Evolutionary conservation across 495 filamentous ascomycete genomes (phyloP).

Genomic region (Aspergillus ellipticus): DNA sequence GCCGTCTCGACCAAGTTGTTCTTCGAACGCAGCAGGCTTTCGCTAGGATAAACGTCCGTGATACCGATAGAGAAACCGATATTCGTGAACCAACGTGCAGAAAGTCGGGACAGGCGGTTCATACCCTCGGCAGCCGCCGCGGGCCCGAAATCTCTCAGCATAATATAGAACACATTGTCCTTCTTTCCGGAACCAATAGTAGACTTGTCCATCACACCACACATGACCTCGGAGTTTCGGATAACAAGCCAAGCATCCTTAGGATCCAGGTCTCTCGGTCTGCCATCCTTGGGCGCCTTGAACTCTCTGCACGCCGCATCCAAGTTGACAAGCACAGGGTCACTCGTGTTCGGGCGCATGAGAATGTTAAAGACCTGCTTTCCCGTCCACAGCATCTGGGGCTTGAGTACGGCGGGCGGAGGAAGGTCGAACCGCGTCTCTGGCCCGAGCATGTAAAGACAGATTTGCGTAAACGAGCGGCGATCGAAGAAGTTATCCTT

Average conservation of each 20-base stretch:
- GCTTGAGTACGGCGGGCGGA: conserved; percentile 78
- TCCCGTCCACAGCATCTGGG: conserved; percentile 88
- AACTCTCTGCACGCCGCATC: conserved; percentile 88
- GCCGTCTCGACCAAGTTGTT: conserved; percentile 70
- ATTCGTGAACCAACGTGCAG: conserved; percentile 81
- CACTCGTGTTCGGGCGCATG: conserved; percentile 83
- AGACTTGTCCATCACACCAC: conserved; percentile 95
- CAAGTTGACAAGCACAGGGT: conserved; percentile 79
- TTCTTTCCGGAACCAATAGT: conserved; percentile 96
- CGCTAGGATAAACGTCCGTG: conserved; percentile 82
- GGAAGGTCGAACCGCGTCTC: conserved; percentile 79
- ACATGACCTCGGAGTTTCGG: conserved; percentile 97
- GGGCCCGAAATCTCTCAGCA: conserved; percentile 89
- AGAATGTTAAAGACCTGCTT: conserved; percentile 96
- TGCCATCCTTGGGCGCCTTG: conserved; percentile 49
- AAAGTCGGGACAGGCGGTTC: conserved; percentile 90
- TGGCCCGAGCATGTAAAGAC: conserved; percentile 88
- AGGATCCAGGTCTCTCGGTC: conserved; percentile 66
- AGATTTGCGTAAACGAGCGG: conserved; percentile 79
- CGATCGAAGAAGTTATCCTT: conserved; percentile 93
- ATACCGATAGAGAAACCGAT: conserved; percentile 96
- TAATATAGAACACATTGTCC: conserved; percentile 94
- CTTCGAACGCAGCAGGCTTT: conserved; percentile 64
- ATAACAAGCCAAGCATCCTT: conserved; percentile 89
- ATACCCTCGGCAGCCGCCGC: conserved; percentile 85